These are phyloP conservation scores for Neurospora crassa DNA, from an alignment of 2,329 filamentous ascomycete species.

Conservation along the genomic window DNA sequence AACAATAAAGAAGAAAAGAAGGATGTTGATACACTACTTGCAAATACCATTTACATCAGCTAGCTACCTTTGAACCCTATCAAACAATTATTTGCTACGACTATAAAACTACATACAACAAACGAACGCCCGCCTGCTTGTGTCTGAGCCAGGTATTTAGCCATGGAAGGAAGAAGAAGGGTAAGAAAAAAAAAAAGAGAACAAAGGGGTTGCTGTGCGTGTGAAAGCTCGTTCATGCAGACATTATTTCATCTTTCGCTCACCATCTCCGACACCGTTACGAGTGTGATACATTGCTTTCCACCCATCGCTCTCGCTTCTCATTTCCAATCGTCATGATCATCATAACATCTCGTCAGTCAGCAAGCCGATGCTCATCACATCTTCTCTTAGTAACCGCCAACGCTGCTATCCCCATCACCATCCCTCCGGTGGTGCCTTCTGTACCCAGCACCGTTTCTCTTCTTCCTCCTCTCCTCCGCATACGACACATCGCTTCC, in stretches of 20 bases:
- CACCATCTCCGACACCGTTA: neutral
- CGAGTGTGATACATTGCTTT: neutral
- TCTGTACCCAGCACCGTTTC: slow-evolving; percentile 24
- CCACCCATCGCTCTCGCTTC: neutral
- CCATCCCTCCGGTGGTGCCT: slow-evolving; percentile 15
- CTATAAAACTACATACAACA: neutral
- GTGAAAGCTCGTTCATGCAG: neutral
- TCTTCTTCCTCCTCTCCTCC: slow-evolving; percentile 34
- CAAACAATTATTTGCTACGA: neutral
- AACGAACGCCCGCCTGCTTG: neutral
- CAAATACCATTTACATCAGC: neutral
- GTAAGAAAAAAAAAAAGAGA: neutral
- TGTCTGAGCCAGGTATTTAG: neutral
- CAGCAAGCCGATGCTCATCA: neutral
- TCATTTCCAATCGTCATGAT: neutral
- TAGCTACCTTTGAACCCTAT: neutral
- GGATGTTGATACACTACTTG: neutral
- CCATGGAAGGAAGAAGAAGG: neutral
- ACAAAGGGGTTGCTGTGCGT: slow-evolving; percentile 4
- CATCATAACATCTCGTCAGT: neutral
- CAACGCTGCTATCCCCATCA: slow-evolving; percentile 6
- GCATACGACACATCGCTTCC: slow-evolving; percentile 27
- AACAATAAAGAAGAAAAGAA: neutral
- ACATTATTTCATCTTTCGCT: neutral
- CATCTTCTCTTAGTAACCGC: neutral